phyloP scores from a whole-genome alignment of 2,329 filamentous ascomycete genomes.

The Annulohypoxylon truncatum region DNA sequence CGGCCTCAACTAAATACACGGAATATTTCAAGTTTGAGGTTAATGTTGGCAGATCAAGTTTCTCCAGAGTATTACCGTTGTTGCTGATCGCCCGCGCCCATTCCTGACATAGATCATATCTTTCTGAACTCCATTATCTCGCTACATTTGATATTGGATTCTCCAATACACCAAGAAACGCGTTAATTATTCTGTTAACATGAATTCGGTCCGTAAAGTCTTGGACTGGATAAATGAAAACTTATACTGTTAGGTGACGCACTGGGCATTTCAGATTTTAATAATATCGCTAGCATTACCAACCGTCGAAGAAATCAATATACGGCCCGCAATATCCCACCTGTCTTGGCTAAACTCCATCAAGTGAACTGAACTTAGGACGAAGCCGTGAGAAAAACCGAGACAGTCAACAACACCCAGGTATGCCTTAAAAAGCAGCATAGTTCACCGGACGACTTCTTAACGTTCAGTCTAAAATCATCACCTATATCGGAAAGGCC shows the following conservation, averaged over 20 bases:
- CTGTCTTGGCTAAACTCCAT: background rate
- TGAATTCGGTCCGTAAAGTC: conserved; percentile 33
- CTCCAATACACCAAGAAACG: conserved; percentile 4
- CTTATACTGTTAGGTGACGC: background rate
- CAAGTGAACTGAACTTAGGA: background rate
- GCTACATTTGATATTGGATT: conserved; percentile 10
- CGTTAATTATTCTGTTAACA: conserved; percentile 12
- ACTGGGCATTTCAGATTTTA: background rate
- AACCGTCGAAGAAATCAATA: background rate
- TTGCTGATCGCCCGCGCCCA: conserved; percentile 22
- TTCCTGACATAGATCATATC: conserved; percentile 13
- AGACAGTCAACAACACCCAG: background rate
- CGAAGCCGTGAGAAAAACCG: background rate
- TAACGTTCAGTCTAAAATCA: background rate
- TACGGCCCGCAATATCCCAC: conserved; percentile 2
- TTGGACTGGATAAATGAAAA: conserved; percentile 29
- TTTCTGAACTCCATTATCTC: conserved; percentile 5
- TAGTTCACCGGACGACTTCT: background rate
- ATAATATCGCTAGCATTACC: conserved; percentile 7
- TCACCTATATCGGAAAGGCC: conserved; percentile 1
- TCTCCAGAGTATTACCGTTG: conserved; percentile 23
- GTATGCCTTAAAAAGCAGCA: background rate
- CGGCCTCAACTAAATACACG: conserved; percentile 21
- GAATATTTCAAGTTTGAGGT: conserved; percentile 12
- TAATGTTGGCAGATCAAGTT: conserved; percentile 16